These are phyloP conservation scores for Apiosordaria backusii DNA, from an alignment of 495 filamentous ascomycete genomes.

Conservation along the genomic window DNA sequence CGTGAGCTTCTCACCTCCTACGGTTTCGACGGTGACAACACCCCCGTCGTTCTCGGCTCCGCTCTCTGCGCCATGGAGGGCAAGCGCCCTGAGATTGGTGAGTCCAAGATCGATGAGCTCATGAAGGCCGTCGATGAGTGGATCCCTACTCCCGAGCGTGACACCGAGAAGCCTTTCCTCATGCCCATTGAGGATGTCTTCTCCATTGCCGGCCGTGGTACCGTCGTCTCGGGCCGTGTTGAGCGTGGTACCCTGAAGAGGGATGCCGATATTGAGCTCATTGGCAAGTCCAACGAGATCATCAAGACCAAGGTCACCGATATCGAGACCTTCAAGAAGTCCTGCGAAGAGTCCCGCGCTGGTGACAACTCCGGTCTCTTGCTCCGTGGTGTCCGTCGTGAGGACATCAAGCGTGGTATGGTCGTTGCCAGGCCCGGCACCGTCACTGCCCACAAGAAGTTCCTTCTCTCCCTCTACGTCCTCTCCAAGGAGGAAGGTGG, in stretches of 20 bases:
- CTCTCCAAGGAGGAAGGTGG: slow-evolving; percentile 97
- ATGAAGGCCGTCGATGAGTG: slow-evolving; percentile 87
- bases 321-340: slow-evolving; percentile 99
- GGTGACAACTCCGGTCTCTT: slow-evolving; percentile 99
- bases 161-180: slow-evolving; percentile 93
- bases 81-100: slow-evolving; percentile 82
- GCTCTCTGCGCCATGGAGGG: slow-evolving; percentile 92
- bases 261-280: slow-evolving; percentile 87
- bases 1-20: slow-evolving; percentile 88
- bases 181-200: slow-evolving; percentile 99
- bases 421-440: slow-evolving; percentile 75
- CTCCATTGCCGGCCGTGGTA: slow-evolving; percentile 95
- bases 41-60: slow-evolving; percentile 93
- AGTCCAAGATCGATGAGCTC: slow-evolving; percentile 79
- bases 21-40: slow-evolving; percentile 97
- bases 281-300: slow-evolving; percentile 70
- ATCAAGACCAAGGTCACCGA: slow-evolving; percentile 99
- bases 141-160: slow-evolving; percentile 92
- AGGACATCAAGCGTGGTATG: slow-evolving; percentile 93
- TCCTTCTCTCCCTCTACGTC: slow-evolving; percentile 93
- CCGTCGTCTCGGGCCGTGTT: slow-evolving; percentile 92
- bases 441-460: slow-evolving; percentile 78
- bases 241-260: slow-evolving; percentile 91
- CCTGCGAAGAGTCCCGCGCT: slow-evolving; percentile 85
- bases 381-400: slow-evolving; percentile 88